phyloP scores from a whole-genome alignment of 108 stramenopile species.

The Mediolabrus comicus region DNA sequence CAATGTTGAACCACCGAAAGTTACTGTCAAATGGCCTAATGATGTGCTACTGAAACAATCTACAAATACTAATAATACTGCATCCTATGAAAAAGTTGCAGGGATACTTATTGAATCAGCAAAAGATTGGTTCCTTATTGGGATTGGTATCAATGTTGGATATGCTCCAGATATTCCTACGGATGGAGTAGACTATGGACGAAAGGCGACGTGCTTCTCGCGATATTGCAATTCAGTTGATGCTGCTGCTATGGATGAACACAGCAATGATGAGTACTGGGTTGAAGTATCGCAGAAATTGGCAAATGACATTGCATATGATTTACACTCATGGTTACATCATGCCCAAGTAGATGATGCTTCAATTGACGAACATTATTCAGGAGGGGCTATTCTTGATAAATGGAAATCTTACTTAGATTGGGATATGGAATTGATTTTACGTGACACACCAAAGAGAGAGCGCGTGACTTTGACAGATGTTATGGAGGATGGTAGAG shows the following conservation, averaged over 20 bases:
- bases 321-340: slow-evolving; percentile 45
- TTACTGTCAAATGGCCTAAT: slow-evolving; percentile 94
- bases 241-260: slow-evolving; percentile 5
- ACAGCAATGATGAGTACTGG: slow-evolving; percentile 27
- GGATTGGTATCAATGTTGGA: slow-evolving; percentile 90
- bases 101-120: slow-evolving; percentile 48
- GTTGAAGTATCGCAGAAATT: slow-evolving; percentile 28
- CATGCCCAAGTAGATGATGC: background rate
- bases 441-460: slow-evolving; percentile 35
- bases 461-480: slow-evolving; percentile 36
- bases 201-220: slow-evolving; percentile 65
- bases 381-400: slow-evolving; percentile 24
- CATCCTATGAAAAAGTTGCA: slow-evolving; percentile 45
- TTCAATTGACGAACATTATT: background rate
- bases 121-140: slow-evolving; percentile 83
- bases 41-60: slow-evolving; percentile 83
- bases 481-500: slow-evolving; percentile 44
- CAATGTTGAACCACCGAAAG: slow-evolving; percentile 33
- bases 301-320: slow-evolving; percentile 27
- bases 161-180: slow-evolving; percentile 73
- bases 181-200: slow-evolving; percentile 58
- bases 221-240: slow-evolving; percentile 31
- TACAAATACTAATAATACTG: slow-evolving; percentile 75
- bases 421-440: slow-evolving; percentile 47
- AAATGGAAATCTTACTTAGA: slow-evolving; percentile 48